Evolutionary conservation across 495 filamentous ascomycete species (phyloP), one percentile per base, ranked within the genome.

Genomic region (Saxophila tyrrhenica): DNA sequence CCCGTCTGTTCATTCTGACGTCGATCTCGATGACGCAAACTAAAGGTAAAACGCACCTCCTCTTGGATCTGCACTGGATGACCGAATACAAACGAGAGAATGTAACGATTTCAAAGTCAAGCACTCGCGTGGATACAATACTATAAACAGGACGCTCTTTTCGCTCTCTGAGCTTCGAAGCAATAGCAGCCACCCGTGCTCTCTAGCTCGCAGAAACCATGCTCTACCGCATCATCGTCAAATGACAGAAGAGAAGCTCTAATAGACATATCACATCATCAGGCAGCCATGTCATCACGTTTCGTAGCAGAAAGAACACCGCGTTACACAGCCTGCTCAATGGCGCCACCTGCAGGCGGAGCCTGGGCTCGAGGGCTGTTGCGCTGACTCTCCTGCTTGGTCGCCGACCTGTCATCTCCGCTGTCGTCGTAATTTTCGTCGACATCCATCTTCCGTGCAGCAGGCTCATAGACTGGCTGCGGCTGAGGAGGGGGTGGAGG

Each of bases 391-490:
- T 71, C 69, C 51, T 53, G 69, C 61, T 70, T 73, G 2, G 71
- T 70, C 55, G 78, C 81, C 64, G 83, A 79, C 69, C 94, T 89
- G 47, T 94, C 84, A 51, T 84, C 85, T 16, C 70, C 81, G 25
- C 87, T 88, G 59, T 94, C 89, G 67, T 95, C 91, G 60, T 98
- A 95, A 56, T 95, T 82, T 67, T 98, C 91, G 65, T 98, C 92
- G 42, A 97, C 85, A 21, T 97, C 92, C 83, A 98, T 94, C 67
- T 95, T 92, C 9, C 92, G 79, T 32, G 86, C 85, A 5, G 92
- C 87, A 13, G 89, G 78, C 70, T 98, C 92, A 44, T 81, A 78
- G 21, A 75, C 64, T 21, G 62, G 73, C 67, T 32, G 72, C 67
- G 15, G 48, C 54, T 71, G 62, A 41, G 74, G 74, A 2, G 75